Percentiles rank a stretch among this genome's conserved stretches.
phyloP scores from a whole-genome alignment of 2,329 filamentous ascomycete genomes.

The Cadophora gregata region DNA sequence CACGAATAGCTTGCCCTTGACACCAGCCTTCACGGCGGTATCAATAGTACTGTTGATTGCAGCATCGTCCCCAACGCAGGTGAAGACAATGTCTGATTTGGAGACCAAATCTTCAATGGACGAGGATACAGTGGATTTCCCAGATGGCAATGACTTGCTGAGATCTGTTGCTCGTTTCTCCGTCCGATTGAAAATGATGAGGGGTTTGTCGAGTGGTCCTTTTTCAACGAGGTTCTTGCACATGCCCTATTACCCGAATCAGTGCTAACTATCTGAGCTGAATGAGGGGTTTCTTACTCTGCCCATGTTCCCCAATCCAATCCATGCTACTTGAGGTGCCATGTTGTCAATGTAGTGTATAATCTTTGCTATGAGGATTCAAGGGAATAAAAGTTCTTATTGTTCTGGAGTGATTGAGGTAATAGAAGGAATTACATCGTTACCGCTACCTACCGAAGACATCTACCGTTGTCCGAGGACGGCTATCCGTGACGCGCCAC shows the following conservation, averaged over 20 bases:
- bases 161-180: constrained; percentile 68
- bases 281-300: constrained; percentile 57
- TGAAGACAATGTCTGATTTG: constrained; percentile 79
- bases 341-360: constrained; percentile 45
- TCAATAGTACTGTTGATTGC: constrained; percentile 70
- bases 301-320: constrained; percentile 90
- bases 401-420: background rate
- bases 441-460: background rate
- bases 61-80: constrained; percentile 79
- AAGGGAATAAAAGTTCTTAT: background rate
- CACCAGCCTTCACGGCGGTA: constrained; percentile 59
- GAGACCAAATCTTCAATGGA: constrained; percentile 70
- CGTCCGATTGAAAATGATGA: constrained; percentile 84
- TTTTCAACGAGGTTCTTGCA: constrained; percentile 83
- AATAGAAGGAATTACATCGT: background rate
- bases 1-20: constrained; percentile 78
- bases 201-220: constrained; percentile 70
- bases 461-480: background rate
- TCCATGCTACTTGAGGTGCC: constrained; percentile 72
- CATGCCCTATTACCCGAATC: constrained; percentile 63
- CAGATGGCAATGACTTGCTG: constrained; percentile 61
- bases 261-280: constrained; percentile 7
- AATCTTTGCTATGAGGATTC: background rate
- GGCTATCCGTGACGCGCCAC: background rate
- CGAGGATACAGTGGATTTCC: constrained; percentile 67